Evolutionary conservation across 2,329 filamentous ascomycete species (phyloP), one percentile per base, ranked within the genome.

Genomic region (Fusarium udum): DNA sequence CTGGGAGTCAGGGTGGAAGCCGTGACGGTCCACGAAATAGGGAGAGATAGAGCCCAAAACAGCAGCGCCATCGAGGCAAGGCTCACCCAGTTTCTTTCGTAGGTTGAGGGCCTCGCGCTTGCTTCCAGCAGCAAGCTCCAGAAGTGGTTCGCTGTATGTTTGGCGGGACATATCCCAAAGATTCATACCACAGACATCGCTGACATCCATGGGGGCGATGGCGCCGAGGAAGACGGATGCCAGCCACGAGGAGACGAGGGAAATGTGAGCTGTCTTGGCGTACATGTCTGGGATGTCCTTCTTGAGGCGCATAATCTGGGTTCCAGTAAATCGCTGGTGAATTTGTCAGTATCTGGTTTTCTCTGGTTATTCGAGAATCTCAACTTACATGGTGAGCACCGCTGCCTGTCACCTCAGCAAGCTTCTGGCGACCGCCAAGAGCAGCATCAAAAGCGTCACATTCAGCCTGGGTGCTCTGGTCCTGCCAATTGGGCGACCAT

Each of bases 401-500:
- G 80, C 95, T 98, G 36, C 96, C 96, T 15, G 96, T 98, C 26
- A 89, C 90, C 59, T 92, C 83, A 0, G 96, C 96, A 76, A 99
- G 84, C 71, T 87, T 87, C 77, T 92, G 87, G 6, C 89, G 85
- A 12, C 86, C 86, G 2, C 93, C 93, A 13, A 98, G 84, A 60
- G 86, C 85, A 10, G 85, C 87, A 81, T 98, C 95, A 79, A 98
- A 98, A 72, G 89, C 87, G 80, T 98, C 95, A 80, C 95, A 98
- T 84, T 99, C 93, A 74, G 87, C 87, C 84, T 98, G 95, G 4
- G 96, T 98, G 83, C 95, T 97, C 70, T 95, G 92, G 82, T 99
- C 96, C 84, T 98, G 96, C 96, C 96, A 99, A 82, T 98, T 99
- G 13, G 96, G 96, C 74, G 94, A 95, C 84, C 91, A 95, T 9